Evolutionary conservation across 202 grass and related monocot species (phyloP).

Genomic region (Carex sylvatica): DNA sequence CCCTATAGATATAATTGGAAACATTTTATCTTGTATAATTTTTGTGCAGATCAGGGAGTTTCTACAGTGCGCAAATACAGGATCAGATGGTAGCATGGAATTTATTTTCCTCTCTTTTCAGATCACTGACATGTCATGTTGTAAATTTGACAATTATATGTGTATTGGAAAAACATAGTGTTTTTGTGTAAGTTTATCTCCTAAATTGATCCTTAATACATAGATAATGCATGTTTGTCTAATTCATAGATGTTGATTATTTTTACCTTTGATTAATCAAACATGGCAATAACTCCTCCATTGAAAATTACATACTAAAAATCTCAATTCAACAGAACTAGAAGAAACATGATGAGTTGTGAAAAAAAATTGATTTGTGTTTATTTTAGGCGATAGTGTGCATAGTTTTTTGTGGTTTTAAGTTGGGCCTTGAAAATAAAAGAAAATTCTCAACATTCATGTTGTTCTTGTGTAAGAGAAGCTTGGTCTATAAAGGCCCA

Average conservation of each 20-base stretch:
- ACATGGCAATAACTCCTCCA: too few relatives aligned
- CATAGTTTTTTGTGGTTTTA: too few relatives aligned
- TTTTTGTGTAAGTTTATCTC: background rate
- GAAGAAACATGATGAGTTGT: background rate
- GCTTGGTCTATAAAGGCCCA: background rate
- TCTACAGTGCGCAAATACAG: background rate
- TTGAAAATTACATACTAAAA: background rate
- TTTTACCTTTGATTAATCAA: too few relatives aligned
- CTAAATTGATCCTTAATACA: background rate
- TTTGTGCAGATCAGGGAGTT: background rate
- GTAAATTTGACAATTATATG: background rate
- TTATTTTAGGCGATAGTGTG: too few relatives aligned
- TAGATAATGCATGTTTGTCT: background rate
- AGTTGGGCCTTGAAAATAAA: background rate
- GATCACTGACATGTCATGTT: background rate
- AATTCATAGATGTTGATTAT: background rate
- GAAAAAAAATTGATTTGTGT: too few relatives aligned
- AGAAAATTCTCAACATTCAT: background rate
- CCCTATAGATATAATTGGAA: too few relatives aligned
- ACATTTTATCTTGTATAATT: too few relatives aligned
- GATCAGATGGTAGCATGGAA: background rate
- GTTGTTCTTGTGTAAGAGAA: background rate
- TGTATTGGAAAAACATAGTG: background rate
- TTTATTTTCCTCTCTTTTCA: background rate
- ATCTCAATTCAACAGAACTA: background rate